These are phyloP conservation scores for Cadophora malorum DNA, from an alignment of 2,329 filamentous ascomycete species.

Conservation along the genomic window DNA sequence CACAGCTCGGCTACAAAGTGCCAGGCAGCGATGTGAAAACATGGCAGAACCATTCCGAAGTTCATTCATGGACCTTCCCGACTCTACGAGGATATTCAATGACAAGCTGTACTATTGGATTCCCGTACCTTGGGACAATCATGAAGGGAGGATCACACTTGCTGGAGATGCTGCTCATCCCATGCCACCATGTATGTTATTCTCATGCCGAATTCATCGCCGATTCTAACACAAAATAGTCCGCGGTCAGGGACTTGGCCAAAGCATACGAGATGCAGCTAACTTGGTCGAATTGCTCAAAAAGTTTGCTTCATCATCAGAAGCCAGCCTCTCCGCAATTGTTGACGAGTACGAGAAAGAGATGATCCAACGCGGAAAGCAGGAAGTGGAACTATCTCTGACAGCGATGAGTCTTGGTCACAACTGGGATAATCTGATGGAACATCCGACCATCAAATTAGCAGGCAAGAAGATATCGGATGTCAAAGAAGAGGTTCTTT, in stretches of 20 bases:
- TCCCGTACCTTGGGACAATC: conserved; percentile 32
- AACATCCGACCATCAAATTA: conserved; percentile 39
- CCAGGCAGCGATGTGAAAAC: not conserved
- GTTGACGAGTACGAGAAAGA: conserved; percentile 51
- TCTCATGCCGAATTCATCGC: not conserved
- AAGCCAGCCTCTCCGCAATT: conserved; percentile 32
- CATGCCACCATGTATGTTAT: conserved; percentile 13
- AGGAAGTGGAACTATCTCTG: conserved; percentile 51
- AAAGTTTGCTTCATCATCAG: not conserved
- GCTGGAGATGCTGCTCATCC: conserved; percentile 24
- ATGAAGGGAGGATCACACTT: conserved; percentile 11
- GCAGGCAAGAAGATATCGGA: conserved; percentile 17
- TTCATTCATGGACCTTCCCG: conserved; percentile 6
- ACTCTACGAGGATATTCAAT: conserved; percentile 8
- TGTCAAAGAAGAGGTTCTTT: not conserved
- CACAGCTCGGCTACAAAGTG: not conserved
- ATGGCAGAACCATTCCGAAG: conserved; percentile 15
- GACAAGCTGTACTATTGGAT: conserved; percentile 37
- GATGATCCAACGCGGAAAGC: conserved; percentile 51
- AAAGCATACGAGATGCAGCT: conserved; percentile 20
- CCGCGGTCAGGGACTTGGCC: conserved; percentile 22
- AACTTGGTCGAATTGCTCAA: conserved; percentile 10
- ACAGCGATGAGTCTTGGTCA: conserved; percentile 54
- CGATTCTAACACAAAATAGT: conserved; percentile 8
- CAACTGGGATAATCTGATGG: conserved; percentile 45